Evolutionary conservation across 2,329 filamentous ascomycete genomes (phyloP), one percentile per base, ranked within the genome.

Genomic region (Trichoderma atrobrunneum): DNA sequence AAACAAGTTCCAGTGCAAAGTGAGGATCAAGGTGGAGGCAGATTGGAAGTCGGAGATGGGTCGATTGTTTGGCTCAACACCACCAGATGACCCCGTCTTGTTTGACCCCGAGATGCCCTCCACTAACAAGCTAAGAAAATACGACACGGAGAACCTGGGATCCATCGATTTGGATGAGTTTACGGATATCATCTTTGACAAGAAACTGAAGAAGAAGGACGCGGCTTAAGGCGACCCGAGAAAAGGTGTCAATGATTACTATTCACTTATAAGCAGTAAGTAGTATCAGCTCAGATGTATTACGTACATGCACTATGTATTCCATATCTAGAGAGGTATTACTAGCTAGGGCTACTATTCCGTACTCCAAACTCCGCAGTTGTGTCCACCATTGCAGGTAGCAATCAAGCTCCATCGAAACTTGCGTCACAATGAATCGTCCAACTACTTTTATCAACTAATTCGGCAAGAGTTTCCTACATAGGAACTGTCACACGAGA

Each of bases 41-140:
- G 79, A 81, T 16, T 78, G 77, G 60, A 77, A 75, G 56, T 76
- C 77, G 0, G 76, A 77, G n/a, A 61, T 79, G 21, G 76, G 76
- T 18, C 71, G 34, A 2, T 54, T 81, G 16, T 78, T 79, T 72
- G 79, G 78, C 32, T 73, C 72, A n/a, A 76, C 74, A 1, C 74
- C 75, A 7, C 54, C 71, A 30, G 74, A 76, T 60, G 74, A 76
- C 43, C 74, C 74, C 2, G 69, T 76, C 32, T 72, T 76, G n/a
- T 76, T 76, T 43, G 66, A 74, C 30, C 73, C 74, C 16, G 39
- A 59, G n/a, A 34, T 72, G 68, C 72, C 72, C 28, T 67, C 74
- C 7, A 75, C 74, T 3, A 73, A 73, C 51, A 75, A 74, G 64
- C 63, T 75, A 30, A 72, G 72, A 30, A 70, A 71, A 12, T 76